Conservation (phyloP, 2,329 filamentous ascomycete species). For the Aspergillus chevalieri region DNA sequence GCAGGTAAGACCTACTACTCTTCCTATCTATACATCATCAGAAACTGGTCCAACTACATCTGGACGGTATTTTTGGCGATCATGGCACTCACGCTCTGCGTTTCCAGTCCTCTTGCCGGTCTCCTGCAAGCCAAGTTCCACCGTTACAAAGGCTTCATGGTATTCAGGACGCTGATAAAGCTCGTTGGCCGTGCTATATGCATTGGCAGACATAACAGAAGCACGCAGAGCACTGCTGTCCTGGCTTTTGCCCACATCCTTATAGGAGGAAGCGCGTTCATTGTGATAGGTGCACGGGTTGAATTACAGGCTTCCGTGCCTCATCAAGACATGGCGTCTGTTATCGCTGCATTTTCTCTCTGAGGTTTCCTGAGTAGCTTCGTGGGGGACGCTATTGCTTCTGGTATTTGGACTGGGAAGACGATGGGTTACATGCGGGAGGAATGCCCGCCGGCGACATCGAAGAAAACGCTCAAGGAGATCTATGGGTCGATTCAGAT, state of each 20-base stretch:
- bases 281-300: conserved; percentile 37
- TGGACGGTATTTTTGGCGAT: conserved; percentile 40
- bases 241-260: conserved; percentile 34
- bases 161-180: conserved; percentile 33
- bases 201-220: conserved; percentile 22
- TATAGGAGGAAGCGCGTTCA: conserved; percentile 33
- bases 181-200: conserved; percentile 35
- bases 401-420: conserved; percentile 31
- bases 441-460: not conserved
- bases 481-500: conserved; percentile 33
- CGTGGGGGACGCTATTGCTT: conserved; percentile 35
- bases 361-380: conserved; percentile 37
- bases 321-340: conserved; percentile 37
- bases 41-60: conserved; percentile 35
- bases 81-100: conserved; percentile 35
- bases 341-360: conserved; percentile 35
- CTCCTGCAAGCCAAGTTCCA: conserved; percentile 32
- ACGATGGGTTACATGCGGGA: conserved; percentile 2
- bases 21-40: conserved; percentile 17
- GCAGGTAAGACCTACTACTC: conserved; percentile 17
- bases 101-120: conserved; percentile 29
- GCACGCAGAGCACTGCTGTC: conserved; percentile 29
- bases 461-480: conserved; percentile 2
- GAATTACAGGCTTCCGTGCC: conserved; percentile 39
- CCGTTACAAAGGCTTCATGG: conserved; percentile 39